Conservation (phyloP, 2,329 filamentous ascomycete genomes). For the Alternaria longipes region DNA sequence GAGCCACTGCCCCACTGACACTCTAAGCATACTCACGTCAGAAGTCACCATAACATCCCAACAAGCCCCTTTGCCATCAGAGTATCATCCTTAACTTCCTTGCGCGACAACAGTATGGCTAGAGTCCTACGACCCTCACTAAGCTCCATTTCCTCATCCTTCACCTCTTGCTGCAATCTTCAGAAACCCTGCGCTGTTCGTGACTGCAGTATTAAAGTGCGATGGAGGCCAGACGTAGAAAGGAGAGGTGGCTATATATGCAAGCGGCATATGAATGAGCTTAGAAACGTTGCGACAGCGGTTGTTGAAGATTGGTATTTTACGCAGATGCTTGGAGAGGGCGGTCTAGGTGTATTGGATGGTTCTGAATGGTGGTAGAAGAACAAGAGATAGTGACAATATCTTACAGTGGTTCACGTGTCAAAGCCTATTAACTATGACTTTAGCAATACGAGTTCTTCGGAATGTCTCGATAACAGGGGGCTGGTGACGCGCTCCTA, state of each 20-base stretch:
- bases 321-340: background rate
- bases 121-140: background rate
- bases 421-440: too few relatives aligned
- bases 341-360: background rate
- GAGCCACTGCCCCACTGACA: background rate
- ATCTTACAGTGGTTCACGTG: too few relatives aligned
- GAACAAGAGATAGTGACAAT: background rate
- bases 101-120: background rate
- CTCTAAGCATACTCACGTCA: background rate
- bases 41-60: background rate
- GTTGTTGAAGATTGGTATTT: conserved; percentile 4
- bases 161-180: background rate
- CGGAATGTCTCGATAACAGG: too few relatives aligned
- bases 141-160: background rate
- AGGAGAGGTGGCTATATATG: background rate
- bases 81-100: too few relatives aligned
- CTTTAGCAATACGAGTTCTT: too few relatives aligned
- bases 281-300: background rate
- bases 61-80: accelerated
- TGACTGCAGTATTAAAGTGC: background rate
- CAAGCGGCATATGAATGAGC: conserved; percentile 1
- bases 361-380: background rate
- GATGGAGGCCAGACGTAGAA: background rate
- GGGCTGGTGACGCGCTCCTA: background rate
- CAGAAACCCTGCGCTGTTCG: conserved; percentile 3